Base-by-base conservation (phyloP, 2,329 filamentous ascomycete species). In the Parastagonospora avenae region DNA sequence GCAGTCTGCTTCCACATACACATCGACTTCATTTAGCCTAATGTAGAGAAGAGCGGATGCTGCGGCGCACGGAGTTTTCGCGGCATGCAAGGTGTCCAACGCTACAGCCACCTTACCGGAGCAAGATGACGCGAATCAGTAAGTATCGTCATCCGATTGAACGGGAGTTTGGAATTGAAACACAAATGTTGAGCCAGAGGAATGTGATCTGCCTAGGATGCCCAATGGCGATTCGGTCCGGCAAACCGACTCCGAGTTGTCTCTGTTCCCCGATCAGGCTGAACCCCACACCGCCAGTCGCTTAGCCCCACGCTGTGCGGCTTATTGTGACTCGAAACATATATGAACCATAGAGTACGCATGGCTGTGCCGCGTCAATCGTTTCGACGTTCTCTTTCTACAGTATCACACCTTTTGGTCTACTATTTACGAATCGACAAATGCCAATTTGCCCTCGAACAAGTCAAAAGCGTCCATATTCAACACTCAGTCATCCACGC, bases 151-250 rank as follows among this genome's bases (percentile, higher is more conserved):
- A 10, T 10, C n/a, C n/a, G 10, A 32, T 24, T 24, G 11, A 16
- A 32, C 45, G 37, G 45, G 19, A 30, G 10, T n/a, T 43, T 33
- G 33, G 39, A 27, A 43, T 10, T 43, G 46, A 28, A 24, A 45
- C 47, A 50, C 48, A 42, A 37, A 31, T 35, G 30, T 49, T 12
- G 41, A 35, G 36, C 43, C 46, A 46, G 24, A 27, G 31, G 31
- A 30, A 15, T 41, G 38, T 32, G 40, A 44, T 47, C 28, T 32
- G 14, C 43, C 32, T 36, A 29, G 37, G 39, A 42, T 63, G 62
- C 59, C 45, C 62, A 61, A 71, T 64, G 66, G 66, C 60, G 42
- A 59, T 57, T 54, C 70, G 70, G 70, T 59, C 67, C 70, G 67
- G 60, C 55, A 50, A 64, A 53, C 68, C 68, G 68, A 46, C 50